A percentile compares a stretch with the other conserved stretches of the same genome.
Evolutionary conservation across 345 rosid genomes (phyloP).

Genomic region (Diplotaxis tenuifolia): DNA sequence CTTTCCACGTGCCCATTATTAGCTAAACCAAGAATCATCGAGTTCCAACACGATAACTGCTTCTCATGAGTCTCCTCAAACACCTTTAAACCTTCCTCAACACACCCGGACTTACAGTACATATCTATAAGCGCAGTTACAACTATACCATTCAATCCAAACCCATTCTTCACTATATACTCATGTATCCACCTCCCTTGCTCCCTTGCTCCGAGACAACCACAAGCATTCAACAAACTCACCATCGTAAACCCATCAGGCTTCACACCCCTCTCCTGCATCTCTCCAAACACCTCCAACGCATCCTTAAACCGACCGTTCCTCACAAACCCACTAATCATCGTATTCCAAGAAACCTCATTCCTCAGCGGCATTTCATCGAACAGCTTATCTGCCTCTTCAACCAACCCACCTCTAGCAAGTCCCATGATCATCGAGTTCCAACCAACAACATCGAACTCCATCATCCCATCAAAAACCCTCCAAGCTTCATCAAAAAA

Average conservation of each 20-base stretch:
- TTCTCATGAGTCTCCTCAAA: slow-evolving; percentile 38
- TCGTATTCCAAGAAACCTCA: slow-evolving; percentile 67
- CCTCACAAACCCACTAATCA: slow-evolving; percentile 73
- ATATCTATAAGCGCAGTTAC: slow-evolving; percentile 68
- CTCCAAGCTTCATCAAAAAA: slow-evolving; percentile 54
- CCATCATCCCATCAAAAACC: slow-evolving; percentile 39
- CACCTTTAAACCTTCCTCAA: slow-evolving; percentile 49
- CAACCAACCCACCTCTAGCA: slow-evolving; percentile 54
- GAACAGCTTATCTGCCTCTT: slow-evolving; percentile 53
- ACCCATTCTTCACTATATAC: slow-evolving; percentile 43
- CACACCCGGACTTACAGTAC: slow-evolving; percentile 72
- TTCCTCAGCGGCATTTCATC: slow-evolving; percentile 50
- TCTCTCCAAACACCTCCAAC: slow-evolving; percentile 51
- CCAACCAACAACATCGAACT: slow-evolving; percentile 63
- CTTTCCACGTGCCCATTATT: slow-evolving; percentile 53
- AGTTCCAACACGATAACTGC: slow-evolving; percentile 76
- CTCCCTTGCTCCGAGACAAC: slow-evolving; percentile 54
- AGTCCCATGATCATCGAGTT: slow-evolving; percentile 69
- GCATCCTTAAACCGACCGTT: slow-evolving; percentile 54
- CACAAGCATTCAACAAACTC: slow-evolving; percentile 71
- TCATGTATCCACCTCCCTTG: slow-evolving; percentile 80
- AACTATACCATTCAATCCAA: slow-evolving; percentile 53
- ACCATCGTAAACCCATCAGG: slow-evolving; percentile 73
- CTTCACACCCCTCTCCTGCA: slow-evolving; percentile 45
- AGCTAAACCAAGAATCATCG: slow-evolving; percentile 76